Conservation (phyloP, 805 yeast genomes). For the Kazachstania kunashirensis region DNA sequence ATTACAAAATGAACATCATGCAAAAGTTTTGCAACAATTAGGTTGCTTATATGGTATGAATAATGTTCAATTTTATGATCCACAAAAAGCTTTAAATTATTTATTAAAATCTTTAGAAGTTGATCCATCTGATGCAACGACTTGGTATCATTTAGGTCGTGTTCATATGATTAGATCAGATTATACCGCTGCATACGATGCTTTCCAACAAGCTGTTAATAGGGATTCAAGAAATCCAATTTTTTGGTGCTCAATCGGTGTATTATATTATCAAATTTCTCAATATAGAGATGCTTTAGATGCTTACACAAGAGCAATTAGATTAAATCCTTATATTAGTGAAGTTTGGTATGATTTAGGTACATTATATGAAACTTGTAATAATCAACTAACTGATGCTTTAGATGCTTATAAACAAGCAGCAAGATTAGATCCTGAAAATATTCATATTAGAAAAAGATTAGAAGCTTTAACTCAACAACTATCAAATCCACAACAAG, state of each 20-base stretch:
- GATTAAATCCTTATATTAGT: constrained; percentile 88
- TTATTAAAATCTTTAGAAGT: constrained; percentile 81
- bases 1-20: constrained; percentile 83
- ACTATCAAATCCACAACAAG: constrained; percentile 28
- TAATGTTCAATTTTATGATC: constrained; percentile 60
- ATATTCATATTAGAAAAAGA: constrained; percentile 89
- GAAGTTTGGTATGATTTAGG: constrained; percentile 99
- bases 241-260: constrained; percentile 96
- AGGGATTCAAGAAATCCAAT: constrained; percentile 95
- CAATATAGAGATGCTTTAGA: constrained; percentile 96
- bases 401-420: constrained; percentile 96
- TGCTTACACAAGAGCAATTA: constrained; percentile 93
- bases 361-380: constrained; percentile 92
- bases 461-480: constrained; percentile 69
- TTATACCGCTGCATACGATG: constrained; percentile 93
- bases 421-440: constrained; percentile 86
- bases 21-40: constrained; percentile 89
- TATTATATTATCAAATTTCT: constrained; percentile 87
- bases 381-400: constrained; percentile 90
- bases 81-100: constrained; percentile 72
- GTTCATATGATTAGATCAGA: constrained; percentile 95
- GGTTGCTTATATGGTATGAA: constrained; percentile 79
- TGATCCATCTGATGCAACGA: constrained; percentile 84
- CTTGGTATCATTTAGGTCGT: constrained; percentile 95
- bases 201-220: constrained; percentile 97